Evolutionary conservation across 257 asterid species (phyloP).

Genomic region (Craterostigma plantagineum): DNA sequence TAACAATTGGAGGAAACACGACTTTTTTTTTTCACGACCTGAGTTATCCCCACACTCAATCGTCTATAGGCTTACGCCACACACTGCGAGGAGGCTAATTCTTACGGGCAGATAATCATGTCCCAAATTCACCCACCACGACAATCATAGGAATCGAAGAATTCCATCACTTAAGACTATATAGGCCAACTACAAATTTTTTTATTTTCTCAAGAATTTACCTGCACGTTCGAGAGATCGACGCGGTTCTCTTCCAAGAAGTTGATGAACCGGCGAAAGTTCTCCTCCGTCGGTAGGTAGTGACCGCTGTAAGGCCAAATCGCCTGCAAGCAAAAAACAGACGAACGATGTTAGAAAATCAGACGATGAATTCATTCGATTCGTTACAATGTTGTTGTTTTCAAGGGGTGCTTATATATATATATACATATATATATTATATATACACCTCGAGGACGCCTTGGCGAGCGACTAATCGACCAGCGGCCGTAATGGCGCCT

Average conservation of each 20-base stretch:
- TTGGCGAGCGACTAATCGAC: conserved; percentile 57
- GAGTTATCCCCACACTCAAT: no score
- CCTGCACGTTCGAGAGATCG: conserved; percentile 4
- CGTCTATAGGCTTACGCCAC: no score
- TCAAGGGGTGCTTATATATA: no score
- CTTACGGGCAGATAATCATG: no score
- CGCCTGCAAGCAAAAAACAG: conserved; percentile 13
- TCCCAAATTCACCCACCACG: no score
- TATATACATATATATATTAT: no score
- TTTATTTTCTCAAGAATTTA: not conserved
- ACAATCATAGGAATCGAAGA: no score
- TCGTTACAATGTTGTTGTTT: no score
- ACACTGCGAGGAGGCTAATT: no score
- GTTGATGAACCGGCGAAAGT: conserved; percentile 38
- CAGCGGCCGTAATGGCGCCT: conserved; percentile 91
- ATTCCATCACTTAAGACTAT: not conserved
- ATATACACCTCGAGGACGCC: conserved; percentile 72
- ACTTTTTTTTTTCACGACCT: no score
- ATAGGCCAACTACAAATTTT: no score
- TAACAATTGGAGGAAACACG: no score
- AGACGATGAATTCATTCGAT: not conserved
- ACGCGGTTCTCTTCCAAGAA: conserved; percentile 23
- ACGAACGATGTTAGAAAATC: not conserved
- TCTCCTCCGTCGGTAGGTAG: conserved; percentile 70
- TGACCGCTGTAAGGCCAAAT: conserved; percentile 80